Evolutionary conservation across 768 basidiomycete genomes (phyloP).

Genomic region (Strobilomyces echinocephalus): DNA sequence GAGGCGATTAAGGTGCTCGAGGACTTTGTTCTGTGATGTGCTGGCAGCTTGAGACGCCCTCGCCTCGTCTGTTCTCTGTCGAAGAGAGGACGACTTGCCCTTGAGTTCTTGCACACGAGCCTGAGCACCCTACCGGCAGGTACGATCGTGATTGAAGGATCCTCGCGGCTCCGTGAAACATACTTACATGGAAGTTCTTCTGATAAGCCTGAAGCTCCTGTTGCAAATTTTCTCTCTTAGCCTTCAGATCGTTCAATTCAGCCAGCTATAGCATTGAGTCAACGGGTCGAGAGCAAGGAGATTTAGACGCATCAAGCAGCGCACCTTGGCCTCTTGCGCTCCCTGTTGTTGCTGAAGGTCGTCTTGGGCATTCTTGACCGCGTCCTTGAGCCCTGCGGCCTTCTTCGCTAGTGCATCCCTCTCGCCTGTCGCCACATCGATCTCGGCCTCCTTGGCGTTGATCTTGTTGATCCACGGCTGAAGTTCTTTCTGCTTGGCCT

Average conservation of each 20-base stretch:
- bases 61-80: conserved; percentile 84
- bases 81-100: conserved; percentile 54
- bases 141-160: neutral
- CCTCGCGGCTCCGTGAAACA: neutral
- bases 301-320: neutral
- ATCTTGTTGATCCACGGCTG: conserved; percentile 93
- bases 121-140: conserved; percentile 32
- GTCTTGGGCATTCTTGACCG: conserved; percentile 4
- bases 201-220: conserved; percentile 43
- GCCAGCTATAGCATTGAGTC: conserved; percentile 11
- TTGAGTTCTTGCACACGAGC: conserved; percentile 43
- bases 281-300: neutral
- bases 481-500: conserved; percentile 68
- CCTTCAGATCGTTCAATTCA: conserved; percentile 18
- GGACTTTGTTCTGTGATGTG: conserved; percentile 78
- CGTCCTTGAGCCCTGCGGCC: conserved; percentile 51
- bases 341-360: conserved; percentile 42
- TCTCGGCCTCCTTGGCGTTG: conserved; percentile 29
- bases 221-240: conserved; percentile 25
- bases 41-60: conserved; percentile 81
- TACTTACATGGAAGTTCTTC: conserved; percentile 48
- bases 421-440: conserved; percentile 84
- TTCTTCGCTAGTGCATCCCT: conserved; percentile 75
- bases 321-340: conserved; percentile 58
- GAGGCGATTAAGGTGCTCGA: conserved; percentile 61